These are phyloP conservation scores for Solanum rostratum DNA, from an alignment of 257 asterid species.

Conservation along the genomic window DNA sequence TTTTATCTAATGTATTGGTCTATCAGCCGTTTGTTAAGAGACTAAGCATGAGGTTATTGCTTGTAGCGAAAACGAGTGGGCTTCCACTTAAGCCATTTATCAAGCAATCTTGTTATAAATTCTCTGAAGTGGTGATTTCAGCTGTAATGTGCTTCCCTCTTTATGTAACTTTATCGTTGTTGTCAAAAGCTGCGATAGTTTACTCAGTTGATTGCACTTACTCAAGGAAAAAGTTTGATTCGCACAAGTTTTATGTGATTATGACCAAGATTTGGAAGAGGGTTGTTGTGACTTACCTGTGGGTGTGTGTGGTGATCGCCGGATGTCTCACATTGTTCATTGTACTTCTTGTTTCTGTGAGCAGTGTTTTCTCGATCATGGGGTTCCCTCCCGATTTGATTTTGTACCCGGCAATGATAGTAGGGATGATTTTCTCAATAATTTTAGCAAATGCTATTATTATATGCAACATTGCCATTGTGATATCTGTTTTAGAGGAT, in stretches of 20 bases:
- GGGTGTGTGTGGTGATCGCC: conserved; percentile 51
- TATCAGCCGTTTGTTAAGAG: conserved; percentile 47
- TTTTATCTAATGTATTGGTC: conserved; percentile 62
- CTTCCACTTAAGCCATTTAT: conserved; percentile 62
- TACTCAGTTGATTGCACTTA: conserved; percentile 85
- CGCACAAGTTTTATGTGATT: conserved; percentile 37
- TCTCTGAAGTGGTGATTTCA: conserved; percentile 54
- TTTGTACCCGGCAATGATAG: conserved; percentile 70
- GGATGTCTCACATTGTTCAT: conserved; percentile 55
- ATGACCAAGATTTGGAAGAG: conserved; percentile 76
- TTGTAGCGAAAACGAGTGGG: conserved; percentile 67
- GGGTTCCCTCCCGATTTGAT: conserved; percentile 74
- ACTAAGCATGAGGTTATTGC: conserved; percentile 43
- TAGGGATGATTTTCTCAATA: conserved; percentile 58
- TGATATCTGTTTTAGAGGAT: conserved; percentile 86
- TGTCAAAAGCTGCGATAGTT: conserved; percentile 79
- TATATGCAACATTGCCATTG: conserved; percentile 67
- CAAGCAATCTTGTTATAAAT: conserved; percentile 61
- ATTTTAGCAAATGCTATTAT: conserved; percentile 67
- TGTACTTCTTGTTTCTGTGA: conserved; percentile 43
- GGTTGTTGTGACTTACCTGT: conserved; percentile 53
- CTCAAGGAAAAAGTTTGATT: conserved; percentile 55
- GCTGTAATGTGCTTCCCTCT: conserved; percentile 66
- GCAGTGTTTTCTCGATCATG: conserved; percentile 43
- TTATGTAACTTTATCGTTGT: conserved; percentile 40